Conservation (phyloP, 164 flowering plant species). For the Liriodendron chinense region DNA sequence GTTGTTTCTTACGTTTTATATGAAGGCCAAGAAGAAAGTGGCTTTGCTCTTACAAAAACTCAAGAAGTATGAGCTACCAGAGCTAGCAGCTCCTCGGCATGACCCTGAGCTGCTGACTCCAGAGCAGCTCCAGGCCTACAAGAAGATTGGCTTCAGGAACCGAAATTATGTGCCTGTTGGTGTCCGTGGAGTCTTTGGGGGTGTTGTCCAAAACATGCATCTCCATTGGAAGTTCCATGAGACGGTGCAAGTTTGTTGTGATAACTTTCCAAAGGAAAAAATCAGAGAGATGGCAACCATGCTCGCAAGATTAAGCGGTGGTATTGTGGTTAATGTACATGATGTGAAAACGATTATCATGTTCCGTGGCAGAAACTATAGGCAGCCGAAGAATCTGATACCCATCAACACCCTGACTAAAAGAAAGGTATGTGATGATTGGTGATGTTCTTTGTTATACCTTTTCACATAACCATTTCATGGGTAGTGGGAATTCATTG, state of each 20-base stretch:
- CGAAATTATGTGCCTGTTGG: conserved; percentile 96
- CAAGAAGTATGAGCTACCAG: conserved; percentile 96
- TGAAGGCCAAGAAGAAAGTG: conserved; percentile 96
- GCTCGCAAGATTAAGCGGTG: conserved; percentile 94
- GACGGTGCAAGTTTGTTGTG: conserved; percentile 99
- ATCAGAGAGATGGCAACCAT: conserved; percentile 97
- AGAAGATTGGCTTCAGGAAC: conserved; percentile 89
- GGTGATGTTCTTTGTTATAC: background rate
- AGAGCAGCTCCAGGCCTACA: conserved; percentile 93
- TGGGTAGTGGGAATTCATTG: background rate
- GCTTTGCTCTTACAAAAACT: conserved; percentile 91
- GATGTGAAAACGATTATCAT: conserved; percentile 94
- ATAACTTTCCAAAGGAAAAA: conserved; percentile 94
- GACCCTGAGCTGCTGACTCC: conserved; percentile 95
- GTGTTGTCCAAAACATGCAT: conserved; percentile 99
- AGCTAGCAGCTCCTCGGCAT: conserved; percentile 79
- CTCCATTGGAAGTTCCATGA: conserved; percentile 99
- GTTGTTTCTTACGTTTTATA: background rate
- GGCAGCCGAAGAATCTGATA: conserved; percentile 91
- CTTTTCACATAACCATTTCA: background rate
- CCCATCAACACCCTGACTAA: conserved; percentile 97
- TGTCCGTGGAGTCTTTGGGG: conserved; percentile 99
- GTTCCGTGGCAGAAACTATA: conserved; percentile 98
- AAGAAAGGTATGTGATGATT: conserved; percentile 61
- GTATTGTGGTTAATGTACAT: conserved; percentile 89